Percentiles rank a stretch among this genome's conserved stretches.
phyloP scores from a whole-genome alignment of 176 grass and related monocot species.

The Puccinellia tenuiflora region DNA sequence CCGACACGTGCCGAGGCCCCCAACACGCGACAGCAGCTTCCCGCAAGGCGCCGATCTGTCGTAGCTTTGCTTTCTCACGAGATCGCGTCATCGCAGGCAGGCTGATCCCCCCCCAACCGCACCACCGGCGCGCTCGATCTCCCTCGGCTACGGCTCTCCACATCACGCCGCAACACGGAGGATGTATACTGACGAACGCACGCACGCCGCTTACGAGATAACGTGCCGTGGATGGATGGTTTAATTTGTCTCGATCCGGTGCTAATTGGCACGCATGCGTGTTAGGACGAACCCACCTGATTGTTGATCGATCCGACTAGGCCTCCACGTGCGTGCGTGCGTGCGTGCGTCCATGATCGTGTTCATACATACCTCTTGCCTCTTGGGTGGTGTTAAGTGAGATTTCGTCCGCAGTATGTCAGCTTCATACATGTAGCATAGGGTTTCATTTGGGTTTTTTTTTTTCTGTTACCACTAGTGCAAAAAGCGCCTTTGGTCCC shows the following conservation, averaged over 20 bases:
- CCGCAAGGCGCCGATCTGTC: not conserved
- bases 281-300: not conserved
- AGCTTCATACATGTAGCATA: too few relatives aligned
- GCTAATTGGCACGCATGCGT: not conserved
- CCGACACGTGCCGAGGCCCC: slow-evolving; percentile 1
- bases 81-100: too few relatives aligned
- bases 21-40: not conserved
- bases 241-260: too few relatives aligned
- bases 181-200: too few relatives aligned
- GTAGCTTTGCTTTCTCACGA: not conserved
- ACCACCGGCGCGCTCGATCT: slow-evolving; percentile 17
- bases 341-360: not conserved
- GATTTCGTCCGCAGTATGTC: too few relatives aligned
- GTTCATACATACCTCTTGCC: not conserved
- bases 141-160: not conserved
- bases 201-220: not conserved
- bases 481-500: too few relatives aligned
- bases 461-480: too few relatives aligned
- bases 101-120: slow-evolving; percentile 37
- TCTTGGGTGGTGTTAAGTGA: too few relatives aligned
- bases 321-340: too few relatives aligned
- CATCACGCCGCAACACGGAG: slow-evolving; percentile 33
- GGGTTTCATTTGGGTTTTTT: too few relatives aligned
- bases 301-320: not conserved
- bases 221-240: too few relatives aligned